phyloP scores from a whole-genome alignment of 2,329 filamentous ascomycete species.

The Spiromastix sp. region DNA sequence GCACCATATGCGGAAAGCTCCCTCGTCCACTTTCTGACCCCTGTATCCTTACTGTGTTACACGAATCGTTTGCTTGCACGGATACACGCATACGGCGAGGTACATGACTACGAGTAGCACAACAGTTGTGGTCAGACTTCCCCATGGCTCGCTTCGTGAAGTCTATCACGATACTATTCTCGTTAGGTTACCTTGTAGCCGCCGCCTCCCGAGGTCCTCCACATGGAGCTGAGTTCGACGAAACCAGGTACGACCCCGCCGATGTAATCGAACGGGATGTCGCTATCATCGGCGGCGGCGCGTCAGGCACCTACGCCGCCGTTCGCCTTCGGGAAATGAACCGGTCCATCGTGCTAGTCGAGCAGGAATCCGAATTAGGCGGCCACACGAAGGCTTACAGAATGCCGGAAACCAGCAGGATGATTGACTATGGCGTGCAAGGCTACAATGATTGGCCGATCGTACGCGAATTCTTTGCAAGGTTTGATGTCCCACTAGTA shows the following conservation, averaged over 20 bases:
- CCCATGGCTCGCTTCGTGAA: too few species aligned
- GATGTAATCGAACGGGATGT: slow-evolving; percentile 16
- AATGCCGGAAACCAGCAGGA: slow-evolving; percentile 11
- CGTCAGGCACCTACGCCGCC: slow-evolving; percentile 21
- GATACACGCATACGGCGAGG: too few species aligned
- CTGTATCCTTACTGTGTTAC: too few species aligned
- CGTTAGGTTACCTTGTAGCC: too few species aligned
- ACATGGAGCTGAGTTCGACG: too few species aligned
- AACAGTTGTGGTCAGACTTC: too few species aligned
- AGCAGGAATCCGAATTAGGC: slow-evolving; percentile 17
- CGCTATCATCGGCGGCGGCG: slow-evolving; percentile 21
- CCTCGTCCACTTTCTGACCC: too few species aligned
- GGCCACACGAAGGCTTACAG: slow-evolving; percentile 19
- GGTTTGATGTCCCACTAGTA: slow-evolving; percentile 14
- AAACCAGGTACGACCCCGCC: background rate
- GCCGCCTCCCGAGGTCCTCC: too few species aligned
- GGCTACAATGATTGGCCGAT: slow-evolving; percentile 15
- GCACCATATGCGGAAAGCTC: too few species aligned
- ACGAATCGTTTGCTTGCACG: too few species aligned
- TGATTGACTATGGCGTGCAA: slow-evolving; percentile 22
- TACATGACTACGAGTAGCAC: too few species aligned
- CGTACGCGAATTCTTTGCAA: slow-evolving; percentile 15
- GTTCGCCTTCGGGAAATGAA: slow-evolving; percentile 17
- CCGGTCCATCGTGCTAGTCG: slow-evolving; percentile 18
- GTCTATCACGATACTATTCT: too few species aligned